Evolutionary conservation across 306 rosid species (phyloP), one percentile per base, ranked within the genome.

Genomic region (Arachis hypogaea): DNA sequence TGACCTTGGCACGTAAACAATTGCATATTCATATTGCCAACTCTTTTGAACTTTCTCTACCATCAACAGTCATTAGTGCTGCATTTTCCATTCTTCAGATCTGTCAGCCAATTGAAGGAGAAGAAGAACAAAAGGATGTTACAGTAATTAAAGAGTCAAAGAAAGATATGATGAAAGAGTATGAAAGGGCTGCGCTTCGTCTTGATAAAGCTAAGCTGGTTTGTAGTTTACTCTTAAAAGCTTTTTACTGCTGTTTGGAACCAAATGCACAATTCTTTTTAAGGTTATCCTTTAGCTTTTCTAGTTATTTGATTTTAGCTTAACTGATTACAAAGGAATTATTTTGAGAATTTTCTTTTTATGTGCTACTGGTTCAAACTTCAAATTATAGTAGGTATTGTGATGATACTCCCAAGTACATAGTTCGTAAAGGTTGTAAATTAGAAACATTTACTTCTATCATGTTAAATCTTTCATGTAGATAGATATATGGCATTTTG

Each of bases 121-220:
- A 38, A 78, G 77, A 38, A 57, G 82, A 74, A 30, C 86, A 74
- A 9, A 84, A 77, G 72, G 92, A 82, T 77, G 89, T 83, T 54
- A 78, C 81, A 69, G 68, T 76, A 42, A 90, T 85, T 63, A 59
- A 69, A n/a, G 88, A 88, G 77, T 79, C 96, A 2, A 85, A 88
- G 80, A 93, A 86, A 83, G 87, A 88, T 80, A 82, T 61, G 85
- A 69, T 85, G 79, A 89, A 83, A 81, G 97, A 87, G 66, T 89
- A 82, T 65, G 94, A 88, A 73, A 87, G 79, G 85, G 94, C 96
- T 6, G 96, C 94, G 4, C 64, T 81, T 11, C 89, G 87, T 29
- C 86, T 91, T 62, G 90, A 78, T 74, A 85, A 84, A 61, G 82
- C 92, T 59, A 87, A 80, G 76, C 88, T 93, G 98, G 98, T 93